phyloP scores from a whole-genome alignment of 2,329 filamentous ascomycete genomes.

The Trichoderma polysporum region DNA sequence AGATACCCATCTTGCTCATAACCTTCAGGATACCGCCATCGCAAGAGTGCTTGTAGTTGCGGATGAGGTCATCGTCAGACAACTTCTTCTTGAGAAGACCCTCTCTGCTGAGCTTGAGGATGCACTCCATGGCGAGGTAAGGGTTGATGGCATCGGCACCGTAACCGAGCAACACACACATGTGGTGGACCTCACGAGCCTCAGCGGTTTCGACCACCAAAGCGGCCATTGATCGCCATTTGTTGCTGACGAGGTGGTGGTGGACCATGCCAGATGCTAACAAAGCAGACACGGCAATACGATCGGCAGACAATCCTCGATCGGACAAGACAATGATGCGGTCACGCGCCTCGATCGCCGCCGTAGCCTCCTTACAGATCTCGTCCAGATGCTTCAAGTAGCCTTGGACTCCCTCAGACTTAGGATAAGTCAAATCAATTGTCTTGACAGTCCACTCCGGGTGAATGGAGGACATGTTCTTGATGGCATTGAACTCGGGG shows the following conservation, averaged over 20 bases:
- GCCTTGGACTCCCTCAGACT: slow-evolving; percentile 75
- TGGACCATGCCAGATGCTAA: slow-evolving; percentile 92
- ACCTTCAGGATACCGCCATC: slow-evolving; percentile 97
- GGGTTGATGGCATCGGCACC: slow-evolving; percentile 93
- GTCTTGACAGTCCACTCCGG: slow-evolving; percentile 82
- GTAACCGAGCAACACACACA: slow-evolving; percentile 96
- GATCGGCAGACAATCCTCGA: slow-evolving; percentile 76
- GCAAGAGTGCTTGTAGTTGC: slow-evolving; percentile 95
- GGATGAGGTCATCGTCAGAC: slow-evolving; percentile 76
- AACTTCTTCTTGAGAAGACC: slow-evolving; percentile 89
- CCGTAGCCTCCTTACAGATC: slow-evolving; percentile 82
- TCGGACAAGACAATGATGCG: slow-evolving; percentile 89
- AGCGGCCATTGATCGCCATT: slow-evolving; percentile 87
- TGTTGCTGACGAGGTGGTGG: slow-evolving; percentile 92
- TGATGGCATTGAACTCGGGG: slow-evolving; percentile 85
- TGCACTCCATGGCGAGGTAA: slow-evolving; percentile 93
- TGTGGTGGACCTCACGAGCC: slow-evolving; percentile 95
- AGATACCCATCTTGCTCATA: slow-evolving; percentile 99
- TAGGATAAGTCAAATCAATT: slow-evolving; percentile 92
- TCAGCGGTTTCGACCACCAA: slow-evolving; percentile 90
- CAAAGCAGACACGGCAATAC: slow-evolving; percentile 81
- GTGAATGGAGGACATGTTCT: slow-evolving; percentile 71
- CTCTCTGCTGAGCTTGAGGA: slow-evolving; percentile 93
- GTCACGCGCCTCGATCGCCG: slow-evolving; percentile 79
- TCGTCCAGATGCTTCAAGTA: slow-evolving; percentile 85